Percentiles rank a stretch among this genome's conserved stretches.
phyloP scores from a whole-genome alignment of 768 basidiomycete species.

The Leccinellum albellum region DNA sequence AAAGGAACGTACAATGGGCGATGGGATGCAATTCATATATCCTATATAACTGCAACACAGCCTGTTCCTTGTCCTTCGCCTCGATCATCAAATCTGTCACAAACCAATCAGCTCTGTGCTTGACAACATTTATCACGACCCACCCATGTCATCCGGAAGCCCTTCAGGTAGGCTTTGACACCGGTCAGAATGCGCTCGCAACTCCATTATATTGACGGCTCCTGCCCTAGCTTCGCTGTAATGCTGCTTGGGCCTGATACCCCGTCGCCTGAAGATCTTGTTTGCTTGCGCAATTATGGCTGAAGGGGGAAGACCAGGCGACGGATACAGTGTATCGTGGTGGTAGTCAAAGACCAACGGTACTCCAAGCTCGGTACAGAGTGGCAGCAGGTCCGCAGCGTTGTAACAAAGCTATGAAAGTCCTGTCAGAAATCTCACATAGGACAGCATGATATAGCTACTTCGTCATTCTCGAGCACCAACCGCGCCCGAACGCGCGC shows the following conservation, averaged over 20 bases:
- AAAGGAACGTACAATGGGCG: slow-evolving; percentile 43
- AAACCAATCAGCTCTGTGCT: neutral
- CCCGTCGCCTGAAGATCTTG: slow-evolving; percentile 67
- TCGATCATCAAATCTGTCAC: slow-evolving; percentile 83
- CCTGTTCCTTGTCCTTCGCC: slow-evolving; percentile 92
- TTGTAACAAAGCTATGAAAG: slow-evolving; percentile 68
- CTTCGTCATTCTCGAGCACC: slow-evolving; percentile 95
- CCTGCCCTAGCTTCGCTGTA: slow-evolving; percentile 87
- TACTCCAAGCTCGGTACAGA: slow-evolving; percentile 80
- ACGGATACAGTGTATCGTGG: slow-evolving; percentile 70
- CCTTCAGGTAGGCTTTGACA: slow-evolving; percentile 64
- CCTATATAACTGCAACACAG: slow-evolving; percentile 79
- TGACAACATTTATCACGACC: slow-evolving; percentile 9
- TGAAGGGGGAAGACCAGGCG: slow-evolving; percentile 49
- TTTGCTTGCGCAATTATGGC: slow-evolving; percentile 74
- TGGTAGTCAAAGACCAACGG: slow-evolving; percentile 79
- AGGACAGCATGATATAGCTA: slow-evolving; percentile 19
- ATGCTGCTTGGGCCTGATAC: slow-evolving; percentile 90
- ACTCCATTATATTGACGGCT: slow-evolving; percentile 78
- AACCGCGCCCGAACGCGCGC: slow-evolving; percentile 65
- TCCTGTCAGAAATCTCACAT: neutral
- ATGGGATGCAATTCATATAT: slow-evolving; percentile 72
- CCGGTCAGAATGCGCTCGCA: slow-evolving; percentile 82
- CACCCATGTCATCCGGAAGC: slow-evolving; percentile 66
- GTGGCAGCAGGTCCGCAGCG: slow-evolving; percentile 80